phyloP scores from a whole-genome alignment of 768 basidiomycete species.

The Leucocoprinus birnbaumii region DNA sequence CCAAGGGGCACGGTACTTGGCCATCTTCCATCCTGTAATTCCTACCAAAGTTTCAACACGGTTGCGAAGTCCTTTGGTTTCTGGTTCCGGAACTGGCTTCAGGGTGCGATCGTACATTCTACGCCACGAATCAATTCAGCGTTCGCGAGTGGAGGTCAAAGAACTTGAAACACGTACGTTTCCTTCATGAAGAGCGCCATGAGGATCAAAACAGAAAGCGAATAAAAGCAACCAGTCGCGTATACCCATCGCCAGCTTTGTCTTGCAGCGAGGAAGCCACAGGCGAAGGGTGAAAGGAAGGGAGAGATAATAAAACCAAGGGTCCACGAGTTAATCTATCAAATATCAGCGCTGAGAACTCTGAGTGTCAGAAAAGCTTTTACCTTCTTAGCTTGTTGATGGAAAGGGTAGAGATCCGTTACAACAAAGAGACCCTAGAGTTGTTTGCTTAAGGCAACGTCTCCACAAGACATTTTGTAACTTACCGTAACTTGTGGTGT shows the following conservation, averaged over 20 bases:
- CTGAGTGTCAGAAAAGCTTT: not conserved
- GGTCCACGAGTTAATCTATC: slow-evolving; percentile 65
- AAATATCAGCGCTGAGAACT: not conserved
- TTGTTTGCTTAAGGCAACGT: not conserved
- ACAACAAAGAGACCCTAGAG: slow-evolving; percentile 57
- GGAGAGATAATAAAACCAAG: slow-evolving; percentile 71
- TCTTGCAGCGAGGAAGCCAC: slow-evolving; percentile 65
- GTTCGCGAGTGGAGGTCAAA: not conserved
- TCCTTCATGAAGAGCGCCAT: slow-evolving; percentile 64
- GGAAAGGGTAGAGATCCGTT: slow-evolving; percentile 67
- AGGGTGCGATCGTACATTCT: slow-evolving; percentile 64
- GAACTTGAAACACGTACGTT: slow-evolving; percentile 39
- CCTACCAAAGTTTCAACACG: slow-evolving; percentile 61
- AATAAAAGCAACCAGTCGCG: slow-evolving; percentile 61
- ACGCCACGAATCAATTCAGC: not conserved
- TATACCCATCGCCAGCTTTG: slow-evolving; percentile 66
- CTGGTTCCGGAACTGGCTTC: slow-evolving; percentile 43
- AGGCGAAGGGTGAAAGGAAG: slow-evolving; percentile 61
- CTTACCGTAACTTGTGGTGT: slow-evolving; percentile 58
- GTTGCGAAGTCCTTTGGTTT: slow-evolving; percentile 41
- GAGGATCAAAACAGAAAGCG: slow-evolving; percentile 47
- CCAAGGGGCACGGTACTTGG: slow-evolving; percentile 56
- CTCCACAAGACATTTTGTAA: not conserved
- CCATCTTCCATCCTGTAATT: slow-evolving; percentile 58
- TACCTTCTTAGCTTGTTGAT: slow-evolving; percentile 64